Conservation (phyloP, 192 early-diverging fungal species). For the Coemansia sp. region DNA sequence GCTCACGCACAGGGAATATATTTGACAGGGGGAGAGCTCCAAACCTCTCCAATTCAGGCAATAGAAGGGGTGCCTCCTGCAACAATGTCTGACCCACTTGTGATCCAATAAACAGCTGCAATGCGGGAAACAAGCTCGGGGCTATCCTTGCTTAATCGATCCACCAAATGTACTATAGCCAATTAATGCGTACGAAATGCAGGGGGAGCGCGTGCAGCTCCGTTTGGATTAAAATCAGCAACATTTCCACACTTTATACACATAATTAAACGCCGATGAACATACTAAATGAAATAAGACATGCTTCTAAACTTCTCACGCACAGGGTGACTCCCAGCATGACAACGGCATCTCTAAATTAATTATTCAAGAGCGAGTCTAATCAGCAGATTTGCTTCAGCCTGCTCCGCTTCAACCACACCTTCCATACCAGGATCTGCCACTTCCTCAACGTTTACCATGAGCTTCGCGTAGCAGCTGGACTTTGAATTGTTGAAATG, state of each 20-base stretch:
- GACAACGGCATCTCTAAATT: not conserved
- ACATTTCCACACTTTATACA: not conserved
- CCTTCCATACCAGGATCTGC: not conserved
- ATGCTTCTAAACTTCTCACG: not conserved
- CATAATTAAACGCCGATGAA: not conserved
- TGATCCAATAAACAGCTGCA: not conserved
- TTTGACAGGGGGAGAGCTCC: conserved; percentile 1
- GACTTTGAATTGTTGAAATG: not conserved
- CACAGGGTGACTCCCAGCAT: not conserved
- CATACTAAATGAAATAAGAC: not conserved
- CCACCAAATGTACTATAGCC: too few species aligned
- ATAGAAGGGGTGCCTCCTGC: not conserved
- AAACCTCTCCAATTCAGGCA: not conserved
- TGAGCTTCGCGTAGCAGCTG: not conserved
- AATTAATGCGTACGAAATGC: not conserved
- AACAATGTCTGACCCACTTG: not conserved
- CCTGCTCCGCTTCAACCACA: not conserved
- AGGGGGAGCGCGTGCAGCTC: too few species aligned
- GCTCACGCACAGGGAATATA: not conserved
- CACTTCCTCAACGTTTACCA: not conserved
- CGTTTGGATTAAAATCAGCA: too few species aligned
- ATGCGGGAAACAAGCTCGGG: not conserved
- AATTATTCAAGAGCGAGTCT: conserved; percentile 12
- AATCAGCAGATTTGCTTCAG: conserved; percentile 15
- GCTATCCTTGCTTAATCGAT: not conserved